A percentile compares a stretch with the other conserved stretches of the same genome.
These are phyloP conservation scores for Obelidium mucronatum DNA, from an alignment of 192 early-diverging fungal species.

Conservation along the genomic window DNA sequence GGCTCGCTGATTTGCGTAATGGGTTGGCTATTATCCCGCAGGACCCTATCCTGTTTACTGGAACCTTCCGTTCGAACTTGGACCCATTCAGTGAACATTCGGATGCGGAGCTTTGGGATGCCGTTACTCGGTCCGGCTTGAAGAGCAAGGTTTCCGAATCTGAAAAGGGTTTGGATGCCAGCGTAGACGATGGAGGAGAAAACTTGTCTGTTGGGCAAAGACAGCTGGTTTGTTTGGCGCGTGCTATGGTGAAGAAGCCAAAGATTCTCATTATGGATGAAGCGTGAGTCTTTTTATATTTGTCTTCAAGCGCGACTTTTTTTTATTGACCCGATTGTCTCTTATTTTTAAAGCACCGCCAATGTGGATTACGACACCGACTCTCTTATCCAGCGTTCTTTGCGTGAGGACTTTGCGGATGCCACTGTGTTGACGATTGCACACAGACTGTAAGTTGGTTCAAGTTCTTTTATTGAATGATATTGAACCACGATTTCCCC, in stretches of 20 bases:
- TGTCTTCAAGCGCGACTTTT: background rate
- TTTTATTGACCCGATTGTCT: constrained; percentile 32
- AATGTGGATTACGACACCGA: constrained; percentile 61
- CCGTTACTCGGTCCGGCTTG: constrained; percentile 63
- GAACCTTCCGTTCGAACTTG: constrained; percentile 70
- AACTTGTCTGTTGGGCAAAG: constrained; percentile 86
- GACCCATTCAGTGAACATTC: constrained; percentile 71
- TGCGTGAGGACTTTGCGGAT: constrained; percentile 53
- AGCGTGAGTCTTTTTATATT: constrained; percentile 20
- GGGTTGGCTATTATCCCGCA: constrained; percentile 59
- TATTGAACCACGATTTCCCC: background rate
- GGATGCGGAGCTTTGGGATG: constrained; percentile 74
- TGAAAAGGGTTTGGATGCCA: constrained; percentile 65
- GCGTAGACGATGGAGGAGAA: constrained; percentile 79
- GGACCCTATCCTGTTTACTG: constrained; percentile 66
- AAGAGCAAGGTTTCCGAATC: constrained; percentile 46
- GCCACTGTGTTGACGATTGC: constrained; percentile 61
- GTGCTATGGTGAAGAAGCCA: constrained; percentile 59
- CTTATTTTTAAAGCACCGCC: constrained; percentile 44
- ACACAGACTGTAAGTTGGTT: constrained; percentile 44
- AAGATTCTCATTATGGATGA: constrained; percentile 53
- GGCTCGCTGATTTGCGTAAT: constrained; percentile 63
- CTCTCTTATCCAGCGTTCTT: constrained; percentile 53
- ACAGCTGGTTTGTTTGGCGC: constrained; percentile 62
- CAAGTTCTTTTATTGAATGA: background rate